These are phyloP conservation scores for Glomus cerebriforme DNA, from an alignment of 192 early-diverging fungal species.

Conservation along the genomic window DNA sequence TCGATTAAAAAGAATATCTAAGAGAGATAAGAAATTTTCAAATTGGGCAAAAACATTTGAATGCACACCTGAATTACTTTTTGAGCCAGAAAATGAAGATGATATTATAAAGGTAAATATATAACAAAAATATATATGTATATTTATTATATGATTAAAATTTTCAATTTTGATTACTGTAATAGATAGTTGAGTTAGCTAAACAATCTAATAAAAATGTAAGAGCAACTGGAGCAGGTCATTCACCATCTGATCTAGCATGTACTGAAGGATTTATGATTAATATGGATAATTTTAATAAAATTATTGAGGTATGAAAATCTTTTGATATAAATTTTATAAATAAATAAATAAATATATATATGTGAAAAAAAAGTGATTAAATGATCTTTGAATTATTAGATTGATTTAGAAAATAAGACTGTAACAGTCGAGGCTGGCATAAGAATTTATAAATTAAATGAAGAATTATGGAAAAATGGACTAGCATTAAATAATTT, in stretches of 20 bases:
- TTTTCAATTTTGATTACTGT: not conserved
- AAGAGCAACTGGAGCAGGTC: conserved; percentile 69
- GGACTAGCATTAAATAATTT: conserved; percentile 67
- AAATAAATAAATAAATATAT: too few species aligned
- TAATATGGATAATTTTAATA: conserved; percentile 66
- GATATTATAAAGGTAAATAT: conserved; percentile 58
- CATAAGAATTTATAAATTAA: conserved; percentile 62
- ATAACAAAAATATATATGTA: not conserved
- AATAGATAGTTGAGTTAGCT: conserved; percentile 53
- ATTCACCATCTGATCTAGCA: conserved; percentile 76
- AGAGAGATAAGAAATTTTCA: conserved; percentile 41
- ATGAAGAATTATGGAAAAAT: conserved; percentile 54
- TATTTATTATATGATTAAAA: not conserved
- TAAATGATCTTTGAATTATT: too few species aligned
- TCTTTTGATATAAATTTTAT: too few species aligned
- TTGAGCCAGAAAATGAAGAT: conserved; percentile 60
- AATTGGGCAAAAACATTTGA: conserved; percentile 74
- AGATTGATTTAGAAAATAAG: conserved; percentile 46
- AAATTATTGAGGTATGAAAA: conserved; percentile 44
- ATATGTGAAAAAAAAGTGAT: not conserved
- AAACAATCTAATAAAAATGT: conserved; percentile 47
- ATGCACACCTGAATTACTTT: conserved; percentile 58
- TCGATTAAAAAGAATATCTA: conserved; percentile 32
- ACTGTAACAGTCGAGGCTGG: conserved; percentile 67
- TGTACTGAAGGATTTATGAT: conserved; percentile 68